Conservation (phyloP, 2,329 filamentous ascomycete genomes). For the Colletotrichum noveboracense region DNA sequence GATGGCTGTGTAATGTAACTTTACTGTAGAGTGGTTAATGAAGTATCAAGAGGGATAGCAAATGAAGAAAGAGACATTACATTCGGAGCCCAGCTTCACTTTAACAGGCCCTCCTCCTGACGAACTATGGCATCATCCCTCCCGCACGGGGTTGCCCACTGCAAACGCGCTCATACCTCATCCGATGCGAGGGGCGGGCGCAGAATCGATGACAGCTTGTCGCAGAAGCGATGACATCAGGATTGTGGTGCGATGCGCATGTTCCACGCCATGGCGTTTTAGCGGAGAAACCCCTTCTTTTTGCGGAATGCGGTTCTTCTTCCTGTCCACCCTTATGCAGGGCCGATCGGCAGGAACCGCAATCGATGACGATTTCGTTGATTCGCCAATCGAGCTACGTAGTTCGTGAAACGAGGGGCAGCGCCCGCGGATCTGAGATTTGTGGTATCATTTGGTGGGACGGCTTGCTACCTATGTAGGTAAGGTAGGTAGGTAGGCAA, state of each 20-base stretch:
- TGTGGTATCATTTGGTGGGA: neutral
- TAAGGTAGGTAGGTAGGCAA: no score
- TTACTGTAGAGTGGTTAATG: neutral
- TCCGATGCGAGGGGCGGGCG: neutral
- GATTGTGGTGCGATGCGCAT: neutral
- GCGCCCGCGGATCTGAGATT: neutral
- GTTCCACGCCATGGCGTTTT: neutral
- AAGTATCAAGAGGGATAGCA: neutral
- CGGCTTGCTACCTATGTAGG: no score
- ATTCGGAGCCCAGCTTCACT: neutral
- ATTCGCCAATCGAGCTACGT: constrained; percentile 2
- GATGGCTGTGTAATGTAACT: rapidly evolving
- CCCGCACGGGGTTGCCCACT: neutral
- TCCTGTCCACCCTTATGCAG: neutral
- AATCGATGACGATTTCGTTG: constrained; percentile 13
- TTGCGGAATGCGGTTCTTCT: neutral
- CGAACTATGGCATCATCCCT: constrained; percentile 19
- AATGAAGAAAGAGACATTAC: neutral
- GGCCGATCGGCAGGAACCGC: constrained; percentile 15
- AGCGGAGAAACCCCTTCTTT: neutral
- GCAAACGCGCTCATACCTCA: neutral
- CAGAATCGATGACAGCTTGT: constrained; percentile 23
- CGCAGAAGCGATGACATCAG: constrained; percentile 21
- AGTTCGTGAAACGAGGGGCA: neutral
- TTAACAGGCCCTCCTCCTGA: neutral